These are phyloP conservation scores for Sphaceloma murrayae DNA, from an alignment of 2,329 filamentous ascomycete genomes.

Conservation along the genomic window DNA sequence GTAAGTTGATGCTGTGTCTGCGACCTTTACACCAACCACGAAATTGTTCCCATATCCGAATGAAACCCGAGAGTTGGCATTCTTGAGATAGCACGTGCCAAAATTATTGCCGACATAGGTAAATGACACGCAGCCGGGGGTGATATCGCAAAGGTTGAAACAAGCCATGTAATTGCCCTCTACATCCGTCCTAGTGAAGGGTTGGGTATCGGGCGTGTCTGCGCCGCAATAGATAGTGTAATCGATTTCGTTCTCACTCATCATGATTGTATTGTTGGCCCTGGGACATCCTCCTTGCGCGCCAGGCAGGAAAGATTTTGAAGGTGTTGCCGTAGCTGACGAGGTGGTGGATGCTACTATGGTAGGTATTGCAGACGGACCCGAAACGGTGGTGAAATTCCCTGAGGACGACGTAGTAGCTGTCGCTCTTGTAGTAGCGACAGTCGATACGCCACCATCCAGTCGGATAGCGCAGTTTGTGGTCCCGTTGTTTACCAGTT, in stretches of 20 bases:
- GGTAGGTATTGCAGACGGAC: background rate
- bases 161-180: constrained; percentile 20
- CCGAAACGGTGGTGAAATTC: background rate
- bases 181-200: constrained; percentile 2
- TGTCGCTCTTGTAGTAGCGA: background rate
- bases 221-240: constrained; percentile 20
- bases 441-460: background rate
- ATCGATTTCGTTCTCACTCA: constrained; percentile 17
- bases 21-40: constrained; percentile 16
- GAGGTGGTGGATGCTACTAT: background rate
- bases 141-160: constrained; percentile 20
- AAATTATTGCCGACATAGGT: constrained; percentile 17
- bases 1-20: constrained; percentile 10
- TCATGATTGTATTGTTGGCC: constrained; percentile 15
- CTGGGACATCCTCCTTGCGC: constrained; percentile 14
- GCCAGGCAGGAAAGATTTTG: constrained; percentile 15
- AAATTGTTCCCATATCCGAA: constrained; percentile 14
- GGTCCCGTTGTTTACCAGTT: constrained; percentile 18
- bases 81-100: constrained; percentile 19
- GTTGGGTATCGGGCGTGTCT: constrained; percentile 15
- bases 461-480: constrained; percentile 17
- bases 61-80: background rate
- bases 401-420: background rate
- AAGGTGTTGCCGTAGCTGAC: background rate
- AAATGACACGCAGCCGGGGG: constrained; percentile 17